Base-by-base conservation (phyloP, 2,329 filamentous ascomycete species). In the Aspergillus ruber region DNA sequence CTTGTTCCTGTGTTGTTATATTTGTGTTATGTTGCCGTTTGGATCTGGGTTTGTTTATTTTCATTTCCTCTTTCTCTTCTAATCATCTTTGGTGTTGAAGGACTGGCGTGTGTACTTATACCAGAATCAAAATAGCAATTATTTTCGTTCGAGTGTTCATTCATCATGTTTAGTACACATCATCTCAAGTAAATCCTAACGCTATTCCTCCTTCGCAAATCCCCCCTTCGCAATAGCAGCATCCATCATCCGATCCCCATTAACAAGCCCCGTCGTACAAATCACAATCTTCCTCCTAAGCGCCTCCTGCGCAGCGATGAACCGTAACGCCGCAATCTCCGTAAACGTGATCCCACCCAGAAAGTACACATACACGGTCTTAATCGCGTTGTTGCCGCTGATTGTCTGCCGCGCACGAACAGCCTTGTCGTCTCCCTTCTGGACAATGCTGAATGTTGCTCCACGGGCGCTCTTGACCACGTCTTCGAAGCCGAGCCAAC, bases 321-420 rank as follows among this genome's bases (percentile, higher is more conserved):
- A 97, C 46, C 94, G 80, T 63, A 98, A 66, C 17, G 94, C 93
- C 36, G 94, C 90, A 65, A 98, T 91, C 70, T 98, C 93, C 0
- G 93, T 91, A 63, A 94, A 95, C 0, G 90, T 96, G 47, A 98
- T 87, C 2, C 93, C 94, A n/a, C 93, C 93, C 15, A 98, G 74
- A 69, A 97, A 97, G 57, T 97, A 95, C n/a, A 98, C 84, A 62
- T 96, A 88, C 0, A 95, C 85, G 0, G 87, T 91, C 74, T 95
- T 95, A 65, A 83, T 84, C 44, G 81, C 81, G 13, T 80, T 80
- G 43, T 76, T 82, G 0, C 90, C 88, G 42, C 88, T 88, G 35
- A 98, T 74, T 21, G 94, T 80, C 50, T 88, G 85, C 48, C 90
- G 79, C 13, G 91, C 91, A 60, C 91, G 90, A 27, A 91, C 83